These are phyloP conservation scores for Leccinum subgranulosum DNA, from an alignment of 768 basidiomycete species.

Conservation along the genomic window DNA sequence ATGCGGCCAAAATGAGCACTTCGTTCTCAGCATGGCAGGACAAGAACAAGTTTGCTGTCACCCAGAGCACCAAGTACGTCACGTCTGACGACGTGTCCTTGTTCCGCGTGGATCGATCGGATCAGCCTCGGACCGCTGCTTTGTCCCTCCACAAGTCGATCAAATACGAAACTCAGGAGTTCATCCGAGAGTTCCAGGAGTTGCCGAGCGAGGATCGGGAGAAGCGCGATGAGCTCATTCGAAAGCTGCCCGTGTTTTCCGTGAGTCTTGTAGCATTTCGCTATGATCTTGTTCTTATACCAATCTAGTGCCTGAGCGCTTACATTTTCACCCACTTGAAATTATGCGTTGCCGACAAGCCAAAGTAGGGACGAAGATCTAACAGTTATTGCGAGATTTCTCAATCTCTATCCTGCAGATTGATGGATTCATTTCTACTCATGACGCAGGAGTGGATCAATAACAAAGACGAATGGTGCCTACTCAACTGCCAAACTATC, in stretches of 20 bases:
- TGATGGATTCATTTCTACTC: conserved; percentile 14
- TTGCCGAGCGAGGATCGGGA: conserved; percentile 13
- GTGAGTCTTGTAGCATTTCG: conserved; percentile 7
- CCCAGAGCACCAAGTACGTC: conserved; percentile 10
- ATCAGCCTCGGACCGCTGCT: conserved; percentile 21
- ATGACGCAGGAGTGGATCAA: conserved; percentile 19
- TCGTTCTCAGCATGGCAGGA: conserved; percentile 23
- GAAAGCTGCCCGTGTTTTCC: conserved; percentile 19
- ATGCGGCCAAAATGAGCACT: conserved; percentile 5
- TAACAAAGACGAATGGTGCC: conserved; percentile 22
- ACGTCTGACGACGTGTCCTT: conserved; percentile 22
- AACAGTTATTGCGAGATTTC: background rate
- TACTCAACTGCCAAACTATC: conserved; percentile 19
- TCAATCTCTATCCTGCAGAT: conserved; percentile 9
- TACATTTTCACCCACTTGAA: conserved; percentile 26
- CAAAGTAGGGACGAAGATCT: conserved; percentile 5
- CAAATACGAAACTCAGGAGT: conserved; percentile 20
- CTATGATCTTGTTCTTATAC: background rate
- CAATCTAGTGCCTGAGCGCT: conserved; percentile 18
- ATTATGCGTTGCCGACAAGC: conserved; percentile 18
- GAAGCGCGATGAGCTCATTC: conserved; percentile 15
- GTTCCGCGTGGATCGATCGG: conserved; percentile 23
- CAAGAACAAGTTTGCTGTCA: conserved; percentile 2
- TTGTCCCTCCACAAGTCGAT: conserved; percentile 18
- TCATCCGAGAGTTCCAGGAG: conserved; percentile 15